These are phyloP conservation scores for Naumovozyma dairenensis DNA, from an alignment of 805 yeast species.

Conservation along the genomic window DNA sequence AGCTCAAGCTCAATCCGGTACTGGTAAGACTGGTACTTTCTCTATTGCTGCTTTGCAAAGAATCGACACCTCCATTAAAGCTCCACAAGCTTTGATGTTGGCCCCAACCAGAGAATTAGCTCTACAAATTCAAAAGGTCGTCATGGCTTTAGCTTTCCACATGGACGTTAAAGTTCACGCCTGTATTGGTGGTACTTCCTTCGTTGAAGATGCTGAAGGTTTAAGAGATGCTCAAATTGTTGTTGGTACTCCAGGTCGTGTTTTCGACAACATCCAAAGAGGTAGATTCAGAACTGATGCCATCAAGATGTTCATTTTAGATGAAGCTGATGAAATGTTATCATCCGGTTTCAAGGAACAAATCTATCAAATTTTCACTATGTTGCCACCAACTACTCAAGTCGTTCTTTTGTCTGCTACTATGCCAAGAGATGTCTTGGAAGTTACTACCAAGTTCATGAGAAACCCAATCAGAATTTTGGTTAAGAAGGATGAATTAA, in stretches of 20 bases:
- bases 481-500: conserved; percentile 89
- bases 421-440: conserved; percentile 81
- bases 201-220: conserved; percentile 79
- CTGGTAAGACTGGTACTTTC: conserved; percentile 98
- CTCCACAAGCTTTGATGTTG: conserved; percentile 85
- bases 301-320: conserved; percentile 89
- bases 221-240: conserved; percentile 80
- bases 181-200: conserved; percentile 92
- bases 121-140: conserved; percentile 88
- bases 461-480: conserved; percentile 87
- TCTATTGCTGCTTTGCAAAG: conserved; percentile 70
- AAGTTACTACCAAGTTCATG: conserved; percentile 85
- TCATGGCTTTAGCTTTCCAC: conserved; percentile 79
- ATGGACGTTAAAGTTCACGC: conserved; percentile 90
- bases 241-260: conserved; percentile 98
- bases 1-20: conserved; percentile 99
- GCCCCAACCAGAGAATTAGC: conserved; percentile 99
- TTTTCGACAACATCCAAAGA: conserved; percentile 89
- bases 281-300: conserved; percentile 71
- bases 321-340: conserved; percentile 97
- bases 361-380: conserved; percentile 82
- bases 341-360: conserved; percentile 84
- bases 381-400: conserved; percentile 76
- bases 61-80: conserved; percentile 61
- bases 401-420: conserved; percentile 95